Evolutionary conservation across 306 rosid species (phyloP).

Genomic region (Canavalia ensiformis): DNA sequence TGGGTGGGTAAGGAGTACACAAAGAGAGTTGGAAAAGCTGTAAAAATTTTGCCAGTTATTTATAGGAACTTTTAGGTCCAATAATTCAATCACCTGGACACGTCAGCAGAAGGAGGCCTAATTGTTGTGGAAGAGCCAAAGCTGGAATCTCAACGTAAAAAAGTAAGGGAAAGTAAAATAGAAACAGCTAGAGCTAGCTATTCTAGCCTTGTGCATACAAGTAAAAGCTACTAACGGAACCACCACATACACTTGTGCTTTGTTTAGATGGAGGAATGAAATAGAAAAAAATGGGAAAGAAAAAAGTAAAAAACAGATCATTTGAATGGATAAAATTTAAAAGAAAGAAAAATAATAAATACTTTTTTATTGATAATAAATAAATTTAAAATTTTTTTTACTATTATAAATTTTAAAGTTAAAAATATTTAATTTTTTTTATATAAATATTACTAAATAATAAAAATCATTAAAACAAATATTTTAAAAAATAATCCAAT

Average conservation of each 20-base stretch:
- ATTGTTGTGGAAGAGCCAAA: constrained; percentile 57
- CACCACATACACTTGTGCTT: constrained; percentile 24
- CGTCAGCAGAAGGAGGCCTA: constrained; percentile 60
- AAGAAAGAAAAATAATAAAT: no score
- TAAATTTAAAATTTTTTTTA: no score
- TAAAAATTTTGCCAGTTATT: constrained; percentile 47
- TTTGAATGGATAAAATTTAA: no score
- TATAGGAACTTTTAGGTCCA: constrained; percentile 71
- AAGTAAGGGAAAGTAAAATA: constrained; percentile 48
- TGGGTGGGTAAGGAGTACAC: not conserved
- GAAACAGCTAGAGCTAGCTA: constrained; percentile 32
- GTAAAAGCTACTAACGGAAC: constrained; percentile 47
- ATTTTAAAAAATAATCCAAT: no score
- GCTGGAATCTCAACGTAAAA: constrained; percentile 55
- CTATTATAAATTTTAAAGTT: no score
- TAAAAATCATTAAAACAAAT: no score
- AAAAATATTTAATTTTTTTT: no score
- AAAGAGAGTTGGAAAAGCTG: constrained; percentile 62
- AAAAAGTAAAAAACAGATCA: no score
- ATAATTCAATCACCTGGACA: constrained; percentile 86
- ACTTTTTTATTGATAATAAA: no score
- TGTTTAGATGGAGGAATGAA: no score
- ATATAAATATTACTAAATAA: no score
- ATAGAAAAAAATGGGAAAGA: not conserved
- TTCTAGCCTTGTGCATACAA: constrained; percentile 50